Percentiles rank a stretch among this genome's conserved stretches.
These are phyloP conservation scores for Ceratocystis smalleyi DNA, from an alignment of 2,329 filamentous ascomycete genomes.

Conservation along the genomic window DNA sequence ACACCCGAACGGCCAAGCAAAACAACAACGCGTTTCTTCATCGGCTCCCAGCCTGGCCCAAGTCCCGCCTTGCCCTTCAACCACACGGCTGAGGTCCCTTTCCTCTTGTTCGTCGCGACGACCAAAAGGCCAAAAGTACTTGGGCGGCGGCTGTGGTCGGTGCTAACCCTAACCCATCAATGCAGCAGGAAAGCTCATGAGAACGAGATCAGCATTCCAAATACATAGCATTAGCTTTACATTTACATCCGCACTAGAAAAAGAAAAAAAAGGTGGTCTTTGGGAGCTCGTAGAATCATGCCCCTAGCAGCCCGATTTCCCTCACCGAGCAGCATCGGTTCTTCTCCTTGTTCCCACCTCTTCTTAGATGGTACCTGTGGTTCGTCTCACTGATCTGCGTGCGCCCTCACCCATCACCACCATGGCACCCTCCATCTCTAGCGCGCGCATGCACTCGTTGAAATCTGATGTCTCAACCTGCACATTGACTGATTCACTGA, in stretches of 20 bases:
- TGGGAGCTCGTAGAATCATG: background rate
- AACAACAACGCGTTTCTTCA: background rate
- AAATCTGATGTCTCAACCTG: slow-evolving; percentile 68
- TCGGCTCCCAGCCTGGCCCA: no score
- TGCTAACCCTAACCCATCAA: background rate
- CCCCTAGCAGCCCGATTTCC: background rate
- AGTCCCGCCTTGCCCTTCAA: background rate
- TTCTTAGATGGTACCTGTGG: slow-evolving; percentile 4
- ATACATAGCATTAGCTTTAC: background rate
- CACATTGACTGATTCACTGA: slow-evolving; percentile 56
- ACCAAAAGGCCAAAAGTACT: background rate
- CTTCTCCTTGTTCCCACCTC: background rate
- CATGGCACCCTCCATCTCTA: slow-evolving; percentile 75
- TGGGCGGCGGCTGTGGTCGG: background rate
- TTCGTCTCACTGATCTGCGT: slow-evolving; percentile 48
- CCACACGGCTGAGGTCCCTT: background rate
- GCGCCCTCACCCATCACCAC: slow-evolving; percentile 72
- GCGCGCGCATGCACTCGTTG: slow-evolving; percentile 56
- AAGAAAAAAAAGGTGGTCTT: background rate
- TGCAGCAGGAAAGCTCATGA: background rate
- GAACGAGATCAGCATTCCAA: background rate
- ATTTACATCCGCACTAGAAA: background rate
- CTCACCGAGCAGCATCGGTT: background rate
- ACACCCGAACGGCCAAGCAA: background rate
- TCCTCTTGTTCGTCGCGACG: background rate